Conservation (phyloP, 306 rosid species). For the Malus asiatica region DNA sequence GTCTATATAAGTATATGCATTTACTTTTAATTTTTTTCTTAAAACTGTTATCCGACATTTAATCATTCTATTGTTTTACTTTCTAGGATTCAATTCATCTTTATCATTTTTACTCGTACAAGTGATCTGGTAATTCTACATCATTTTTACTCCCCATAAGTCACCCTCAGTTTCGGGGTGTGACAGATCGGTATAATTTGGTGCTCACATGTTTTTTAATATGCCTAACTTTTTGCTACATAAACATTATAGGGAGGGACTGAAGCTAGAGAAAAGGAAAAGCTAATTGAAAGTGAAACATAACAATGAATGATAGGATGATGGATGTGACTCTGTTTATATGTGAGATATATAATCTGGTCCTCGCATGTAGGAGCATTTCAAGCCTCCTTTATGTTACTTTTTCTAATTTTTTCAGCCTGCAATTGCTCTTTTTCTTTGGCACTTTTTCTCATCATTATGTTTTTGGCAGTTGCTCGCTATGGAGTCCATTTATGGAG, state of each 20-base stretch:
- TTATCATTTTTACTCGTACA: too few relatives aligned
- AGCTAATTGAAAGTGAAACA: not conserved
- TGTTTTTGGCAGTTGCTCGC: constrained; percentile 58
- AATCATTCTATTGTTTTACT: too few relatives aligned
- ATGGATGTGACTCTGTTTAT: not conserved
- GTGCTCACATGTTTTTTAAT: too few relatives aligned
- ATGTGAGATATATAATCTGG: not conserved
- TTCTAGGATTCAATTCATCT: too few relatives aligned
- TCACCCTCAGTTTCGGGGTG: too few relatives aligned
- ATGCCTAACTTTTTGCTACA: too few relatives aligned
- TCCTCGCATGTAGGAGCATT: not conserved
- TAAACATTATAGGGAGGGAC: not conserved
- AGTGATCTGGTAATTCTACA: too few relatives aligned
- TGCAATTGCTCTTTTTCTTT: not conserved
- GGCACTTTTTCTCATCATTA: constrained; percentile 7
- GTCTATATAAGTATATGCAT: too few relatives aligned
- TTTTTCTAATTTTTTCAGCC: not conserved
- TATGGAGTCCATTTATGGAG: constrained; percentile 78
- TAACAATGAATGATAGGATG: not conserved
- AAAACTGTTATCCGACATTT: too few relatives aligned
- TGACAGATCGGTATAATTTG: too few relatives aligned
- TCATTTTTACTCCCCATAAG: too few relatives aligned
- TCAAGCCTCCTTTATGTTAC: not conserved
- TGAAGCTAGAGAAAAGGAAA: not conserved
- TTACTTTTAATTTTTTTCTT: too few relatives aligned